phyloP scores from a whole-genome alignment of 1,284 basidiomycete genomes.

The Ganoderma resinaceum region DNA sequence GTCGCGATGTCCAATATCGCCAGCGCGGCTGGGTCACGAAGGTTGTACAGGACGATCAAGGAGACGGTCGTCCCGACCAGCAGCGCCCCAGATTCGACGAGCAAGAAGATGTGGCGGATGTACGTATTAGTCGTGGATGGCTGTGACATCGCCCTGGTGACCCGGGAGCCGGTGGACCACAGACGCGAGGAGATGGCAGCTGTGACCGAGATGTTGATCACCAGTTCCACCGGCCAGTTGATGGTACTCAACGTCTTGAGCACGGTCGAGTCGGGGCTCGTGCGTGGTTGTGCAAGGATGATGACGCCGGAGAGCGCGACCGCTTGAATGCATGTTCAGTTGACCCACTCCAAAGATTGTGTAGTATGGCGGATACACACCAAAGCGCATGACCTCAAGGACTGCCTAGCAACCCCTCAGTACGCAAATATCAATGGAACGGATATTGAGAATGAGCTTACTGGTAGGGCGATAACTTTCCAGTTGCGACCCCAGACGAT shows the following conservation, averaged over 20 bases:
- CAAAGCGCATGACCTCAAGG: not conserved
- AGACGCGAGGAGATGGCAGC: conserved; percentile 9
- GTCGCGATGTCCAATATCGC: conserved; percentile 8
- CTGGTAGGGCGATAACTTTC: conserved; percentile 8
- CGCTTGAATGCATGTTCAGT: not conserved
- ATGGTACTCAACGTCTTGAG: not conserved
- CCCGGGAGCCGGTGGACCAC: conserved; percentile 13
- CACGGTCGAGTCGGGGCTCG: too few relatives aligned
- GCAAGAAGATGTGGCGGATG: conserved; percentile 6
- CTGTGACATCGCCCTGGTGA: not conserved
- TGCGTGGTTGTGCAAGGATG: not conserved
- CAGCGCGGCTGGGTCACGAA: not conserved
- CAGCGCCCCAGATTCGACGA: conserved; percentile 16
- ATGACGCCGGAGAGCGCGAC: not conserved
- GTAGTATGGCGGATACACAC: not conserved
- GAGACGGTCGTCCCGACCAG: not conserved
- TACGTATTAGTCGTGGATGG: not conserved
- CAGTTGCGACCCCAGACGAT: conserved; percentile 13
- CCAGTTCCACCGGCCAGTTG: conserved; percentile 14
- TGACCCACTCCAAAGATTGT: not conserved
- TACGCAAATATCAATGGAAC: too few relatives aligned
- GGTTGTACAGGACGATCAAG: conserved; percentile 10
- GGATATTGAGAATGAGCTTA: not conserved
- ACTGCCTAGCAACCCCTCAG: not conserved
- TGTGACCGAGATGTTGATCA: conserved; percentile 15